A percentile compares a stretch with the other conserved stretches of the same genome.
Evolutionary conservation across 2,329 filamentous ascomycete genomes (phyloP).

Genomic region (Thyridium curvatum): DNA sequence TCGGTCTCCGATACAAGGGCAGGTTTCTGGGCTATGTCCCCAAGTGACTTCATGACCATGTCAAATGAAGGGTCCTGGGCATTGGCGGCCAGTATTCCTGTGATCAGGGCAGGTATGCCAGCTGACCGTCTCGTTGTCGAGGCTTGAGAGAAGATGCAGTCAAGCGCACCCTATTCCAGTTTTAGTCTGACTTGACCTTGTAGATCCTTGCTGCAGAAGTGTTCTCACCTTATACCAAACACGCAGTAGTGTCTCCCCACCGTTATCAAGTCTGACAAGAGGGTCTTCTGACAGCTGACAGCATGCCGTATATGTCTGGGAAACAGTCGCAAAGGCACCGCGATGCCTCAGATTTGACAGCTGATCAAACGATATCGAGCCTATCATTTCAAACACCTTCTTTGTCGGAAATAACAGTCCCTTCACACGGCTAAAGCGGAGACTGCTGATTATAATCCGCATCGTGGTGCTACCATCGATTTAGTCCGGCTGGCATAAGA

Average conservation of each 20-base stretch:
- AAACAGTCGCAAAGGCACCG: conserved; percentile 89
- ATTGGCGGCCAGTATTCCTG: conserved; percentile 69
- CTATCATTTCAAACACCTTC: conserved; percentile 58
- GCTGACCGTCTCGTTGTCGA: conserved; percentile 87
- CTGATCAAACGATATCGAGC: conserved; percentile 73
- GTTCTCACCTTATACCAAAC: conserved; percentile 62
- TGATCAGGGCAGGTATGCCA: conserved; percentile 81
- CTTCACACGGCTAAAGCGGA: conserved; percentile 36
- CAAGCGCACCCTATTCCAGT: conserved; percentile 57
- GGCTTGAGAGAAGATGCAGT: conserved; percentile 66
- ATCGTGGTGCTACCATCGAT: conserved; percentile 59
- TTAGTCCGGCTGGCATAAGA: background rate
- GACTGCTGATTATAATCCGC: conserved; percentile 51
- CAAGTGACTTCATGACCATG: conserved; percentile 56
- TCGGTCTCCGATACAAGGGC: conserved; percentile 51
- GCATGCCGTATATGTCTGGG: conserved; percentile 77
- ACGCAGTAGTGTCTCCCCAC: conserved; percentile 44
- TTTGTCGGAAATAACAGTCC: conserved; percentile 40
- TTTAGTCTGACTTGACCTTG: conserved; percentile 1
- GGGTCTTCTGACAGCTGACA: conserved; percentile 58
- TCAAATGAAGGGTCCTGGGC: conserved; percentile 54
- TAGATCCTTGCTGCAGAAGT: background rate
- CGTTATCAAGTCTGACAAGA: conserved; percentile 20
- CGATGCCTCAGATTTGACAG: conserved; percentile 79
- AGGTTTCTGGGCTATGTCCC: conserved; percentile 48